These are phyloP conservation scores for Tanacetum coccineum DNA, from an alignment of 129 eudicot genomes.

Conservation along the genomic window DNA sequence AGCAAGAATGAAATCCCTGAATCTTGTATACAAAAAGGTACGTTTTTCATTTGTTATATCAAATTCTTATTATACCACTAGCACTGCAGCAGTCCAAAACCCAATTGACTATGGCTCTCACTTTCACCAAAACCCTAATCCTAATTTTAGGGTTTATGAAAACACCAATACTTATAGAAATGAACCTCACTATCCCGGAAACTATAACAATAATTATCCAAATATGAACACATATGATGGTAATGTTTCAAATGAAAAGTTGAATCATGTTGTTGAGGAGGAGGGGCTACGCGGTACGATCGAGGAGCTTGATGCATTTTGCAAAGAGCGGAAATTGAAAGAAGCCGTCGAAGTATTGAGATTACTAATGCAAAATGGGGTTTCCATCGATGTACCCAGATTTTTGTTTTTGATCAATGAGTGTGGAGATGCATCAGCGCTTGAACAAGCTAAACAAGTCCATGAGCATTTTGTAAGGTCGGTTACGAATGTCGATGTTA, in stretches of 20 bases:
- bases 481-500: conserved; percentile 12
- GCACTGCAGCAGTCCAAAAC: not conserved
- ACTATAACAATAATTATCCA: no score
- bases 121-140: conserved; percentile 14
- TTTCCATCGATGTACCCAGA: conserved; percentile 30
- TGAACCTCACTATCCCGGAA: no score
- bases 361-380: conserved; percentile 26
- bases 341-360: conserved; percentile 49
- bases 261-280: not conserved
- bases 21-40: no score
- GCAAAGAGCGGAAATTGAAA: conserved; percentile 40
- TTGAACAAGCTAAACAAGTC: conserved; percentile 39
- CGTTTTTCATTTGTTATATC: not conserved
- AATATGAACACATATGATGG: not conserved
- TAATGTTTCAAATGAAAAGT: conserved; percentile 20
- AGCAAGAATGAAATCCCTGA: no score
- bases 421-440: conserved; percentile 53
- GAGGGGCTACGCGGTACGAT: conserved; percentile 23
- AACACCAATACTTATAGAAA: conserved; percentile 10
- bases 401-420: conserved; percentile 37
- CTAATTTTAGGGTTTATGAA: not conserved
- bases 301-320: conserved; percentile 44
- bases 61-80: not conserved
- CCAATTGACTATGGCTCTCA: not conserved
- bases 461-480: conserved; percentile 33